Percentiles rank a stretch among this genome's conserved stretches.
phyloP scores from a whole-genome alignment of 176 grass and related monocot genomes.

The Phoenix dactylifera region DNA sequence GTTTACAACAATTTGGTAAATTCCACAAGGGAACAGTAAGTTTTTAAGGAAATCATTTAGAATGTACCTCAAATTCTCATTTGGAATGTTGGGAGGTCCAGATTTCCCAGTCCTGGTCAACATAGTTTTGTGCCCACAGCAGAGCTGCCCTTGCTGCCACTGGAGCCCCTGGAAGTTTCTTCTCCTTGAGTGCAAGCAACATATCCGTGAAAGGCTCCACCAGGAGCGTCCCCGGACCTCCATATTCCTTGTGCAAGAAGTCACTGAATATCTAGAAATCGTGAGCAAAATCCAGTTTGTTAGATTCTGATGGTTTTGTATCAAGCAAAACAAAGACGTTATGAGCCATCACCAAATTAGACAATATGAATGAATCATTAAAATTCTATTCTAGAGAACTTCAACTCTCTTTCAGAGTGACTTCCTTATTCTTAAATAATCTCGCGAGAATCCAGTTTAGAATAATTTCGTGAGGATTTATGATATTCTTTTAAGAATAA shows the following conservation, averaged over 20 bases:
- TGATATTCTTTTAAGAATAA: too few species aligned
- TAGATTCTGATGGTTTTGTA: too few species aligned
- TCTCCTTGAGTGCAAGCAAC: conserved; percentile 51
- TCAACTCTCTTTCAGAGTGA: too few species aligned
- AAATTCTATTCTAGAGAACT: too few species aligned
- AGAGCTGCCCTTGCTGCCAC: conserved; percentile 62
- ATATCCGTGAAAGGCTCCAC: conserved; percentile 86
- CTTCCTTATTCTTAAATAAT: too few species aligned
- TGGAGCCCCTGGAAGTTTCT: conserved; percentile 51
- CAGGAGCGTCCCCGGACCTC: conserved; percentile 68
- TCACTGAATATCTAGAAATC: conserved; percentile 36
- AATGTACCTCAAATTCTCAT: not conserved
- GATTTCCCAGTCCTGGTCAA: conserved; percentile 75
- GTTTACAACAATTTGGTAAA: too few species aligned
- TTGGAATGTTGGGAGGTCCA: conserved; percentile 27
- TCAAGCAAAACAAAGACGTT: too few species aligned
- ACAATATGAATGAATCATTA: too few species aligned
- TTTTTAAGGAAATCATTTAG: not conserved
- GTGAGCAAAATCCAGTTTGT: too few species aligned
- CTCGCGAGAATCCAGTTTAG: too few species aligned
- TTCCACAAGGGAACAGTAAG: not conserved
- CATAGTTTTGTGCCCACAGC: conserved; percentile 71
- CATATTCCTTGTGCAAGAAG: conserved; percentile 58
- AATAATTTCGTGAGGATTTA: too few species aligned
- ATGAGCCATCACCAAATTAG: too few species aligned